Conservation (phyloP, 306 rosid species). For the Vigna trinervia region DNA sequence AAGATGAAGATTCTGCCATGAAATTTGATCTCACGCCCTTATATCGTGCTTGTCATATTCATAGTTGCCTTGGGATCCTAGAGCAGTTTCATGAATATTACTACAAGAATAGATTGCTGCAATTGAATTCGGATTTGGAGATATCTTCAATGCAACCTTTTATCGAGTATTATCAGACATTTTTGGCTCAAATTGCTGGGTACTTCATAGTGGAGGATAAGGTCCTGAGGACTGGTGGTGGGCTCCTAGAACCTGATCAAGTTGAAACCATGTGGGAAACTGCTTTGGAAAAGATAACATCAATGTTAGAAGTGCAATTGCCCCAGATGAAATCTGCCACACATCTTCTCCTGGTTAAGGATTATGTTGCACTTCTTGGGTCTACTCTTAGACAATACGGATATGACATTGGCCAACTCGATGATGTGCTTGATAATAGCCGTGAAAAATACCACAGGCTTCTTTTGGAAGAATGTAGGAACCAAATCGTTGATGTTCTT, state of each 20-base stretch:
- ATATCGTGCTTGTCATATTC: constrained; percentile 93
- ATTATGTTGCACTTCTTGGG: constrained; percentile 83
- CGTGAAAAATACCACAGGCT: constrained; percentile 75
- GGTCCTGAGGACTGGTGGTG: constrained; percentile 80
- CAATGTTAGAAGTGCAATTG: constrained; percentile 76
- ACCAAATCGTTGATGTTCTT: constrained; percentile 61
- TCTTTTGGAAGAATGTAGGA: constrained; percentile 73
- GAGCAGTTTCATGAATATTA: constrained; percentile 86
- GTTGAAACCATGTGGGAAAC: constrained; percentile 89
- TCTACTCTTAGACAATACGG: constrained; percentile 83
- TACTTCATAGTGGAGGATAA: constrained; percentile 94
- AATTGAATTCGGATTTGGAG: constrained; percentile 88
- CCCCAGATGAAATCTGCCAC: constrained; percentile 76
- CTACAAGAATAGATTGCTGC: constrained; percentile 83
- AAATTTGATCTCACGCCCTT: constrained; percentile 87
- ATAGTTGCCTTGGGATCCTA: constrained; percentile 77
- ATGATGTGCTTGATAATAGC: constrained; percentile 69
- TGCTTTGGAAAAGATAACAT: constrained; percentile 68
- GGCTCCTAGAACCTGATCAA: constrained; percentile 71
- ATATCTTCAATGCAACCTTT: constrained; percentile 76
- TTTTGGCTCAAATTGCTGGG: constrained; percentile 88
- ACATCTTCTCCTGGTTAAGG: constrained; percentile 90
- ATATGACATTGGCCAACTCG: constrained; percentile 73
- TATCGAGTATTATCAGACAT: constrained; percentile 79
- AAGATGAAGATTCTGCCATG: constrained; percentile 72